Base-by-base conservation (phyloP, 2,329 filamentous ascomycete genomes). In the Diaporthe citri region DNA sequence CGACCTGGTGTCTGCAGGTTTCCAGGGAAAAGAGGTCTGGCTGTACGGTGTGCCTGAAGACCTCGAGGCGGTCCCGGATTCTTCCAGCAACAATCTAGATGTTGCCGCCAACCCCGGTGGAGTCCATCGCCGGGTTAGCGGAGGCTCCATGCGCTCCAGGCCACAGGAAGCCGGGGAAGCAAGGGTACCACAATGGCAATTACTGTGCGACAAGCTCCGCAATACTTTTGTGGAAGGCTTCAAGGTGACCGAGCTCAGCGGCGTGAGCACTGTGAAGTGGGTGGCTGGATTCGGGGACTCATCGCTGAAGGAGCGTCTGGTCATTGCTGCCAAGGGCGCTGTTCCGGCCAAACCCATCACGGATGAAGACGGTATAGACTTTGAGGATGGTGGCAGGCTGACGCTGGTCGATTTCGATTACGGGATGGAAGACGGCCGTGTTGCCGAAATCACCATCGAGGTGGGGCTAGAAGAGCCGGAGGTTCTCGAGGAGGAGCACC, bases 11-110 rank as follows among this genome's bases (percentile, higher is more conserved):
- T 92, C 93, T 25, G 90, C 94, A 15, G 94, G 93, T 1, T 96
- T 96, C 78, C 88, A 93, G 74, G 91, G 90, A 20, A 92, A 90
- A 73, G 91, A 94, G 34, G 85, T 97, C 7, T 96, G 94, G 93
- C 83, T 96, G 3, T 96, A 96, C 82, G 94, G 94, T 36, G 86
- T 96, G 39, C 94, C 94, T 1, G 91, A 93, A 79, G 91, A 94
- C 78, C 84, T 95, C 28, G 93, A 94, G 80, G 89, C 91, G 31
- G 83, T 90, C 28, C 87, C 90, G 2, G 88, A 90, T 39, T 74
- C 78, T 20, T 72, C 67, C 13, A 76, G 55, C 28, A 73, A 56
- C 22, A 51, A 48, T 25, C 62, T 75, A 41, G 73, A 76, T 6
- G 70, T 66, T 9, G 67, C 67, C 12, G 80, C 80, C 46, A 80